Evolutionary conservation across 2,329 filamentous ascomycete species (phyloP).

Genomic region (Scopulariopsis brevicaulis): DNA sequence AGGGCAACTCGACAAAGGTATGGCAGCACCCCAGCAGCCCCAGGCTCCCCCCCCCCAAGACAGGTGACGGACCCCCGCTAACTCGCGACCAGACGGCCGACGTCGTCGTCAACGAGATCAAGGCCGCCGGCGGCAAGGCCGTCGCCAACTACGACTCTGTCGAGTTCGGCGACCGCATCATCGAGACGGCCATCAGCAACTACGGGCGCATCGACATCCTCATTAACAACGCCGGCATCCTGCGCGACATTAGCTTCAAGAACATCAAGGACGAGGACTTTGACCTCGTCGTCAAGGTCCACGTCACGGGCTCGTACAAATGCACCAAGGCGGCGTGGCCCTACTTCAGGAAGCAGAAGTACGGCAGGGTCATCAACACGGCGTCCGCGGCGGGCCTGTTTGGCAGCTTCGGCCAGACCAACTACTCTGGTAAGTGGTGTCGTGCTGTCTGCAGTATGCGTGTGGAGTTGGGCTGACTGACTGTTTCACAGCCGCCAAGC

Average conservation of each 20-base stretch:
- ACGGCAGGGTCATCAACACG: conserved; percentile 91
- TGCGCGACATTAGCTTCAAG: conserved; percentile 94
- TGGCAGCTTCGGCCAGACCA: conserved; percentile 89
- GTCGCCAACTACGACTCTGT: conserved; percentile 97
- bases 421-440: conserved; percentile 61
- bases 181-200: conserved; percentile 71
- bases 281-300: conserved; percentile 89
- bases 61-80: not conserved
- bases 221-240: conserved; percentile 95
- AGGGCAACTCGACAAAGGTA: conserved; percentile 80
- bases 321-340: conserved; percentile 92
- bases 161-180: conserved; percentile 87
- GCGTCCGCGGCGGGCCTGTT: conserved; percentile 93
- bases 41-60: not conserved
- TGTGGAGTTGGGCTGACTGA: not conserved
- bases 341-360: conserved; percentile 98
- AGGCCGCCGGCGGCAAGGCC: conserved; percentile 81
- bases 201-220: conserved; percentile 88
- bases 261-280: conserved; percentile 97
- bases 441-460: too few relatives aligned
- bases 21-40: not conserved
- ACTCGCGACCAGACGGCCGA: conserved; percentile 57
- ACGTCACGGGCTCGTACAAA: conserved; percentile 92
- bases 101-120: conserved; percentile 74
- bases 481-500: conserved; percentile 61